These are phyloP conservation scores for Salvia miltiorrhiza DNA, from an alignment of 257 asterid species.

Conservation along the genomic window DNA sequence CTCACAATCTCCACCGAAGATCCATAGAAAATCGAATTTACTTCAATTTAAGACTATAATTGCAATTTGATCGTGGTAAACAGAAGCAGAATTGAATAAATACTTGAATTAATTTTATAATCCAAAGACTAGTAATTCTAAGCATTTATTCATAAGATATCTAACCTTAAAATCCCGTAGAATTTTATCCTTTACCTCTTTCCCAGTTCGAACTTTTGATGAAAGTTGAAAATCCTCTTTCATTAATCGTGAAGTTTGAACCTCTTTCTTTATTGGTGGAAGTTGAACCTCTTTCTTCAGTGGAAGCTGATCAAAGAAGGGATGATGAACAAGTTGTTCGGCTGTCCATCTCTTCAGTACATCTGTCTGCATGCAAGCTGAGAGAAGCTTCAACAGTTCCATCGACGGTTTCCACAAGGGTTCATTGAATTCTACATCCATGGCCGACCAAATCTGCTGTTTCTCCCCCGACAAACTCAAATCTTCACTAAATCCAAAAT, in stretches of 20 bases:
- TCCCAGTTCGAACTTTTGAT: too few relatives aligned
- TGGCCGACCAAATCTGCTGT: too few relatives aligned
- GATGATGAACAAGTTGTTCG: slow-evolving; percentile 17
- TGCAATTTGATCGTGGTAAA: neutral
- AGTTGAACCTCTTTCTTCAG: neutral
- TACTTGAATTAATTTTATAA: neutral
- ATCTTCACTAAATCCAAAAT: too few relatives aligned
- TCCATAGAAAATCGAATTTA: too few relatives aligned
- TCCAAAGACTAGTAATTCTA: neutral
- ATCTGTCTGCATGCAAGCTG: slow-evolving; percentile 26
- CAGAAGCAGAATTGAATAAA: neutral
- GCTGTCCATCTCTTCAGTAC: slow-evolving; percentile 14
- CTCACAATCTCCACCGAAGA: neutral
- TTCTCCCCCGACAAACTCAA: too few relatives aligned
- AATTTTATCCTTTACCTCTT: too few relatives aligned
- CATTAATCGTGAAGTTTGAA: too few relatives aligned
- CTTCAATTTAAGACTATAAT: neutral
- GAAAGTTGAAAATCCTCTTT: too few relatives aligned
- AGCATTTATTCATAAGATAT: too few relatives aligned
- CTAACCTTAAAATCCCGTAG: too few relatives aligned
- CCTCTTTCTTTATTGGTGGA: slow-evolving; percentile 7
- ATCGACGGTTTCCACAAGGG: neutral
- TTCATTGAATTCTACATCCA: too few relatives aligned
- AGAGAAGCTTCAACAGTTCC: slow-evolving; percentile 18
- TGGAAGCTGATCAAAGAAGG: slow-evolving; percentile 14